Evolutionary conservation across 2,329 filamentous ascomycete species (phyloP).

Genomic region (Aureobasidium pullulans): DNA sequence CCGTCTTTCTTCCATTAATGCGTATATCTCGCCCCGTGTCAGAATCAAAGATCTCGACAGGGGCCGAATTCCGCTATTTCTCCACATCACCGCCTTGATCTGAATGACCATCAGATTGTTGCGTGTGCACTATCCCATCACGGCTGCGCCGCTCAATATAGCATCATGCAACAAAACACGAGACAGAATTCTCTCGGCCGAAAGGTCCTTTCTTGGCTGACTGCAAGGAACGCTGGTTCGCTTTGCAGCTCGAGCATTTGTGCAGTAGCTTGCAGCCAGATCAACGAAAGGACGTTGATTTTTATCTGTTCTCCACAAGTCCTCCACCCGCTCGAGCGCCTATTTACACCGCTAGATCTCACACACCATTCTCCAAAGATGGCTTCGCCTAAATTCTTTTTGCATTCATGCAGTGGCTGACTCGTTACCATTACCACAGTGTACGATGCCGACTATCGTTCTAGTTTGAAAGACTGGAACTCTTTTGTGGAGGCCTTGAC

Average conservation of each 20-base stretch:
- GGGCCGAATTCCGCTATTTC: background rate
- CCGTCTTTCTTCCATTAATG: background rate
- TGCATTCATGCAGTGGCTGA: background rate
- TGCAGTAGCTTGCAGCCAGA: slow-evolving; percentile 12
- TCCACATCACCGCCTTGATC: background rate
- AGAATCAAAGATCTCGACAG: background rate
- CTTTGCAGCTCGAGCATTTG: background rate
- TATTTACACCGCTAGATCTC: background rate
- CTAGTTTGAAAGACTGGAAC: slow-evolving; percentile 73
- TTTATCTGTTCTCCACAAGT: background rate
- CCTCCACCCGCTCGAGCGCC: background rate
- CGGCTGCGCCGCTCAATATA: background rate
- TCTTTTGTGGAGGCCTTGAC: slow-evolving; percentile 68
- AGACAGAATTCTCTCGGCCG: background rate
- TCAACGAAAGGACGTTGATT: background rate
- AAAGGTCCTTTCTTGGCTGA: background rate
- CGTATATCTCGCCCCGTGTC: background rate
- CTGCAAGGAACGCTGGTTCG: background rate
- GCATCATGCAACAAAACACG: background rate
- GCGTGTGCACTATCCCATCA: background rate
- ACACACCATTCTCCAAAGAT: background rate
- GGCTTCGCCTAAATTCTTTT: background rate
- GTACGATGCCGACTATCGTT: slow-evolving; percentile 71
- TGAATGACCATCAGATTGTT: background rate
- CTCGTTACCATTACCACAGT: slow-evolving; percentile 39